Evolutionary conservation across 2,329 filamentous ascomycete species (phyloP).

Genomic region (Ceratocystis albifundus): DNA sequence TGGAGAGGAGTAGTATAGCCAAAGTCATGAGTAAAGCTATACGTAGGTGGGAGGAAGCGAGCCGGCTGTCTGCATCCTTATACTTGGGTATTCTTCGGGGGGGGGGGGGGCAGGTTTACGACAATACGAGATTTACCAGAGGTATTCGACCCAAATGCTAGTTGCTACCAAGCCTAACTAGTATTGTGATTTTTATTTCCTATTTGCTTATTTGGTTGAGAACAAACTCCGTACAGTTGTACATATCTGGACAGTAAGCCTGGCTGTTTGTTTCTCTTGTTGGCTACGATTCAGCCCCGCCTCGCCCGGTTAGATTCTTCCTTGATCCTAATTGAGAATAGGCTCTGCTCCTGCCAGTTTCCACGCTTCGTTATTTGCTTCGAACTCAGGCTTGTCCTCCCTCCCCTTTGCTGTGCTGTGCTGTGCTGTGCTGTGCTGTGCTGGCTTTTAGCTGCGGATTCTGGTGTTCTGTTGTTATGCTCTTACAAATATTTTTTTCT

Average conservation of each 20-base stretch:
- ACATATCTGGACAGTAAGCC: not conserved
- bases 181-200: too few species aligned
- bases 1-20: too few species aligned
- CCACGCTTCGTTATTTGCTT: not conserved
- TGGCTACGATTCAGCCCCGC: conserved; percentile 1
- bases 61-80: not conserved
- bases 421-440: not conserved
- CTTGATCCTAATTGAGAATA: not conserved
- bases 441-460: conserved; percentile 2
- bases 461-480: not conserved
- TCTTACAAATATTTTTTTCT: not conserved
- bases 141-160: too few species aligned
- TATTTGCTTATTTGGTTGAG: too few species aligned
- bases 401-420: not conserved
- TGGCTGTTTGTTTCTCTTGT: too few species aligned
- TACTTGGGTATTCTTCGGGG: not conserved
- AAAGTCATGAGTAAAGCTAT: too few species aligned
- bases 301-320: not conserved
- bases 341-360: not conserved
- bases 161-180: too few species aligned
- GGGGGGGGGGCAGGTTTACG: not conserved
- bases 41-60: not conserved
- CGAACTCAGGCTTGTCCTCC: not conserved
- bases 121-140: not conserved
- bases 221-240: not conserved